Evolutionary conservation across 345 rosid genomes (phyloP), one percentile per base, ranked within the genome.

Genomic region (Litchi chinensis): DNA sequence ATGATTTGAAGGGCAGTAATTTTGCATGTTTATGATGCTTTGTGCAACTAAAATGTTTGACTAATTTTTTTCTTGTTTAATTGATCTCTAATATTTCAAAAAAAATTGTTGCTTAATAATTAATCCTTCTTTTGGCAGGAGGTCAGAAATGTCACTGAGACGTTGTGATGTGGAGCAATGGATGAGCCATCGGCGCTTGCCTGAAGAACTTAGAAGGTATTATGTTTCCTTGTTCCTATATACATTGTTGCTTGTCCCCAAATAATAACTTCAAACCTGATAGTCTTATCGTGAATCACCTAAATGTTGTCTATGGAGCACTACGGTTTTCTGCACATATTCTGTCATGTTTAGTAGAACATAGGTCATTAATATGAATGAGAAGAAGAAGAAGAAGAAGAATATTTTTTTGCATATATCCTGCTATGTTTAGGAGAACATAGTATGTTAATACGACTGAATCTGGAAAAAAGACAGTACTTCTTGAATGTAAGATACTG

Each of bases 121-220:
- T 66, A n/a, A 84, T 66, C 5, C 76, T 68, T 66, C 50, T 10
- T n/a, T 12, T 75, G 15, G 41, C 77, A 95, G 99, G 92, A 87
- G 90, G 82, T 75, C 91, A 82, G 97, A 93, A 88, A 90, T 89
- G 98, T 83, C 91, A 60, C 80, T 93, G 68, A 93, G 98, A 80
- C 89, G 88, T 18, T 98, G 96, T 54, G 99, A 93, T 84, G 92
- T 93, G 82, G 95, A 93, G 84, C 96, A 90, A 40, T 95, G 99
- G 99, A 95, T 95, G 99, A 90, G 92, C 52, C 98, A 88, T 82
- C 90, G 98, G 5, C 89, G 90, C 66, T 85, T 95, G 80, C 98
- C 99, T 9, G 88, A 79, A 59, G 81, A 75, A 16, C 83, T 95
- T 48, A 87, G 91, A 83, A 90, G 89, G 99, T 93, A 71, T 10